A percentile compares a stretch with the other conserved stretches of the same genome.
phyloP scores from a whole-genome alignment of 345 rosid genomes.

The Jatropha curcas region DNA sequence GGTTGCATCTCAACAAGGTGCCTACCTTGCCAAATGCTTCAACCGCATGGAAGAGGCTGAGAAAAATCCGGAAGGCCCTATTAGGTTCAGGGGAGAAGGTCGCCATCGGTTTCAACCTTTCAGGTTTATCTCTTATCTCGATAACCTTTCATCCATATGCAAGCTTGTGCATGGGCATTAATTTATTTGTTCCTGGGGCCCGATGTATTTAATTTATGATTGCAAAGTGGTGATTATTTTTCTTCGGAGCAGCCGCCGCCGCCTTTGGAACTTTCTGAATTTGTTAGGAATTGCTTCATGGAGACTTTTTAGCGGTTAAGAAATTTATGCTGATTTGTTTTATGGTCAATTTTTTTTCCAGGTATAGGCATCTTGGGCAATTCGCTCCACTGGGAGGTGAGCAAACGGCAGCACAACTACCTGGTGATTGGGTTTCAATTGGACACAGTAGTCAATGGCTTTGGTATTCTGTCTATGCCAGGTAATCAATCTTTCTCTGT shows the following conservation, averaged over 20 bases:
- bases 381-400: constrained; percentile 99
- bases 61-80: constrained; percentile 87
- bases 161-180: background rate
- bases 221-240: background rate
- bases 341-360: constrained; percentile 12
- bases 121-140: constrained; percentile 65
- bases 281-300: background rate
- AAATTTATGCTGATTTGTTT: background rate
- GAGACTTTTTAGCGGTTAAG: background rate
- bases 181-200: background rate
- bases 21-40: constrained; percentile 89
- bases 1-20: constrained; percentile 97
- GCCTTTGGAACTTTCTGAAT: background rate
- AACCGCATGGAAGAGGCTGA: constrained; percentile 91
- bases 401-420: constrained; percentile 96
- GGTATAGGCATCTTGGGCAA: constrained; percentile 92
- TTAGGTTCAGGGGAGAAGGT: constrained; percentile 89
- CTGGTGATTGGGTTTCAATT: constrained; percentile 95
- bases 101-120: constrained; percentile 96
- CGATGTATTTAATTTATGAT: background rate
- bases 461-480: constrained; percentile 96
- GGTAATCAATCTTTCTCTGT: constrained; percentile 39
- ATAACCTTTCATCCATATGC: background rate
- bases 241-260: background rate
- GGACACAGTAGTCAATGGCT: constrained; percentile 95